Percentiles rank a stretch among this genome's conserved stretches.
Conservation (phyloP, 805 yeast species). For the Wickerhamiella azyma region DNA sequence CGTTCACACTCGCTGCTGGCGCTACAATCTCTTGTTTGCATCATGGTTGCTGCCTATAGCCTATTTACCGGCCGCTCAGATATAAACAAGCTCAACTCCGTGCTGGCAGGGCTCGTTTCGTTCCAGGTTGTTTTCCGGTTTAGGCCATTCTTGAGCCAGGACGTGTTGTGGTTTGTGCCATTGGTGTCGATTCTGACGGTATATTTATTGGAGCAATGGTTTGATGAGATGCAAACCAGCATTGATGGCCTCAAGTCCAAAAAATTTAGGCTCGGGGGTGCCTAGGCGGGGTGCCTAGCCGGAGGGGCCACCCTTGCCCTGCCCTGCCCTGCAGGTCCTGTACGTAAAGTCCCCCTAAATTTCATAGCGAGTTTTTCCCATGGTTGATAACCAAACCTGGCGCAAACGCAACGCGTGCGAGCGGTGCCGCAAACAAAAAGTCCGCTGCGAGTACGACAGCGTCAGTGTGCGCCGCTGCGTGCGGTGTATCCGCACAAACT, state of each 20-base stretch:
- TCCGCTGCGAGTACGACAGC: conserved; percentile 21
- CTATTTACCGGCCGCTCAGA: conserved; percentile 12
- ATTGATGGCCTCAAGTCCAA: conserved; percentile 10
- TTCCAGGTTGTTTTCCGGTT: conserved; percentile 13
- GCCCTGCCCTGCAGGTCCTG: too few species aligned
- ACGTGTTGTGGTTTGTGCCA: conserved; percentile 25
- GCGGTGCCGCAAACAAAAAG: conserved; percentile 21
- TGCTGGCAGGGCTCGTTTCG: conserved; percentile 16
- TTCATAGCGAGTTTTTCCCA: too few species aligned
- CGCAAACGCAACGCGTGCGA: conserved; percentile 21
- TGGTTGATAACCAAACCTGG: conserved; percentile 14
- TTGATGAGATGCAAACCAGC: conserved; percentile 17
- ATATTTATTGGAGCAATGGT: conserved; percentile 20
- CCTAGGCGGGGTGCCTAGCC: conserved; percentile 7
- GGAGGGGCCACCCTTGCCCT: neutral
- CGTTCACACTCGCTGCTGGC: conserved; percentile 21
- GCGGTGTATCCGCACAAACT: conserved; percentile 15
- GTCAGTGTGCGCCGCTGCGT: conserved; percentile 18
- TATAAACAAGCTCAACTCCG: conserved; percentile 11
- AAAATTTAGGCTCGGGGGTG: conserved; percentile 22
- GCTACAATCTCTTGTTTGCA: conserved; percentile 19
- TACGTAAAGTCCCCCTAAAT: too few species aligned
- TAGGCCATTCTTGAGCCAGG: conserved; percentile 13
- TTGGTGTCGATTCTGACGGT: conserved; percentile 17
- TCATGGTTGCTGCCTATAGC: conserved; percentile 17